Conservation (phyloP, 2,329 filamentous ascomycete species). For the Aphanoascus verrucosus region DNA sequence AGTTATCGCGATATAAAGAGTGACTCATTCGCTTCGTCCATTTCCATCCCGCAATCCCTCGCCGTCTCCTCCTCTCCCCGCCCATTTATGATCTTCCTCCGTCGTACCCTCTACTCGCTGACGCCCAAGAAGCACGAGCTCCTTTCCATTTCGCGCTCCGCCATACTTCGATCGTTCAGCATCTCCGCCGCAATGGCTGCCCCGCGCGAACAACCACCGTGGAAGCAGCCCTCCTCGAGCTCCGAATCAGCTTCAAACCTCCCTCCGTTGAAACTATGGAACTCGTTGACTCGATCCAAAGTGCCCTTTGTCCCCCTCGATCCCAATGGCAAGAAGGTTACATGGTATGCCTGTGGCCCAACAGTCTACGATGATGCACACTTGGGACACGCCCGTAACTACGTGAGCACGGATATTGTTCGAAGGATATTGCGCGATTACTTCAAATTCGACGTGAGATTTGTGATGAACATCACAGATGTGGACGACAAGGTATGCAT, state of each 20-base stretch:
- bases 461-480: slow-evolving; percentile 90
- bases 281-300: slow-evolving; percentile 65
- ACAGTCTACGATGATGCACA: slow-evolving; percentile 76
- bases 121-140: slow-evolving; percentile 4
- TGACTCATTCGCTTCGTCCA: slow-evolving; percentile 6
- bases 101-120: not conserved
- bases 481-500: slow-evolving; percentile 58
- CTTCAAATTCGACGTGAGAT: slow-evolving; percentile 70
- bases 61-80: not conserved
- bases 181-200: slow-evolving; percentile 14
- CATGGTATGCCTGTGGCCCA: slow-evolving; percentile 84
- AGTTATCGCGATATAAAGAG: not conserved
- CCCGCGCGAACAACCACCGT: slow-evolving; percentile 36
- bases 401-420: slow-evolving; percentile 82
- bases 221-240: slow-evolving; percentile 31
- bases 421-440: slow-evolving; percentile 72
- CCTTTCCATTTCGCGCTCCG: not conserved
- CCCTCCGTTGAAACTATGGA: slow-evolving; percentile 62
- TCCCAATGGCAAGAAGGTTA: slow-evolving; percentile 54
- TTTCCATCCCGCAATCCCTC: not conserved
- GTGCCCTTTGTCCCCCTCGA: slow-evolving; percentile 65
- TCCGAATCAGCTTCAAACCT: slow-evolving; percentile 27
- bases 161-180: slow-evolving; percentile 6
- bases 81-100: slow-evolving; percentile 6
- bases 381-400: slow-evolving; percentile 76